A percentile compares a stretch with the other conserved stretches of the same genome.
These are phyloP conservation scores for Pseudodiploospora longispora DNA, from an alignment of 2,329 filamentous ascomycete species.

Conservation along the genomic window DNA sequence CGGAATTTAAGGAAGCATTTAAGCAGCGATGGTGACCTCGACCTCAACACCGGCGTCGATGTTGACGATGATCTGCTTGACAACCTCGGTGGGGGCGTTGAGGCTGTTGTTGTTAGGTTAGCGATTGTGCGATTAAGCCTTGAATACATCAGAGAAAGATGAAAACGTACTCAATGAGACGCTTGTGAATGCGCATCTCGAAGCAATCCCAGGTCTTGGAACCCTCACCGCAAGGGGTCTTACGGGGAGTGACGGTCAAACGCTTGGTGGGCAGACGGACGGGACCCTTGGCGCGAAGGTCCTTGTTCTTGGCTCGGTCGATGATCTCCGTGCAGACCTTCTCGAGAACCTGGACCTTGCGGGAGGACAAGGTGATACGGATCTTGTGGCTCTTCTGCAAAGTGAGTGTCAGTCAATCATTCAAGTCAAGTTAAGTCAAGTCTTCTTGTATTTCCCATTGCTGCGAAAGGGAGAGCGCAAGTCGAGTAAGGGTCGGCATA, in stretches of 20 bases:
- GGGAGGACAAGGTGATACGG: conserved; percentile 92
- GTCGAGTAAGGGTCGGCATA: too few species aligned
- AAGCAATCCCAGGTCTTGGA: conserved; percentile 99
- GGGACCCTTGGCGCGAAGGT: conserved; percentile 95
- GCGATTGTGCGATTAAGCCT: conserved; percentile 1
- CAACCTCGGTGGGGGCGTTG: conserved; percentile 93
- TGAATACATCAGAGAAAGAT: background rate
- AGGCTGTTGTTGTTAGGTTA: conserved; percentile 44
- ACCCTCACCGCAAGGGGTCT: conserved; percentile 99
- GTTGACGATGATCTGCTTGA: conserved; percentile 96
- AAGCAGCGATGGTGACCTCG: conserved; percentile 85
- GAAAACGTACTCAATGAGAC: conserved; percentile 73
- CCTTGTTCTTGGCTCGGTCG: conserved; percentile 97
- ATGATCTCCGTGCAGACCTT: conserved; percentile 98
- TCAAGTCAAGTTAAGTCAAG: background rate
- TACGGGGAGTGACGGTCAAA: conserved; percentile 93
- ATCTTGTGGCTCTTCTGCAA: conserved; percentile 87
- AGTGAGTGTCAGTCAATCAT: too few species aligned
- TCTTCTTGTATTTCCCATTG: background rate
- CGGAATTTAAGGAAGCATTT: conserved; percentile 25
- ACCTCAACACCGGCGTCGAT: conserved; percentile 91
- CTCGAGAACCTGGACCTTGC: conserved; percentile 93
- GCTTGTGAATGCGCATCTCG: conserved; percentile 99
- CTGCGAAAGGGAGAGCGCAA: background rate
- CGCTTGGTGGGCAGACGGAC: conserved; percentile 97